phyloP scores from a whole-genome alignment of 352 stramenopile species.

The Pseudoperonospora humuli region DNA sequence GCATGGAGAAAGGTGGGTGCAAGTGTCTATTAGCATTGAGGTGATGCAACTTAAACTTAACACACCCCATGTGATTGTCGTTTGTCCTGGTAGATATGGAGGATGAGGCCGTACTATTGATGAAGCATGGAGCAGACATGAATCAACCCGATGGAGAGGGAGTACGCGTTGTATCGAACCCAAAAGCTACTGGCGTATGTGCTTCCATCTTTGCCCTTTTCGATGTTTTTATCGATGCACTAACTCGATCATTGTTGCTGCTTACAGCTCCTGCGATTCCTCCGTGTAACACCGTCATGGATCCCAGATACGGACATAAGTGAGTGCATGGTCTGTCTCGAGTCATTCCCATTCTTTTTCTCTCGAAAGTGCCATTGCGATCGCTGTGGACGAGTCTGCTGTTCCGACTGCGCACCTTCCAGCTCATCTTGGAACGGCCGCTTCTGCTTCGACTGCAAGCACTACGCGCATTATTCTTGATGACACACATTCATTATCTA shows the following conservation, averaged over 20 bases:
- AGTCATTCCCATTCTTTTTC: slow-evolving; percentile 66
- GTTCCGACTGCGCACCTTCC: slow-evolving; percentile 58
- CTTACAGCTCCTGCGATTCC: slow-evolving; percentile 41
- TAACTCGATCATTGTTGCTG: slow-evolving; percentile 6
- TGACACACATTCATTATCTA: too few species aligned
- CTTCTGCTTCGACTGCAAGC: slow-evolving; percentile 75
- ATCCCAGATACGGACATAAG: slow-evolving; percentile 49
- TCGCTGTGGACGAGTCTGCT: slow-evolving; percentile 69
- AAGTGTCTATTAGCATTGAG: too few species aligned
- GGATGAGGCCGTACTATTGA: slow-evolving; percentile 47
- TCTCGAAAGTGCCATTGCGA: slow-evolving; percentile 67
- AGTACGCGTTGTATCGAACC: slow-evolving; percentile 41
- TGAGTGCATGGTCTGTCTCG: slow-evolving; percentile 66
- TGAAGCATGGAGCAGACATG: slow-evolving; percentile 62
- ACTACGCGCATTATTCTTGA: slow-evolving; percentile 52
- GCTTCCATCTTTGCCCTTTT: neutral
- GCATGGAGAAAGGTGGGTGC: slow-evolving; percentile 57
- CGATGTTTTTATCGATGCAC: neutral
- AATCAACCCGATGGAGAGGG: slow-evolving; percentile 58
- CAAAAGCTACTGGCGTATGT: slow-evolving; percentile 57
- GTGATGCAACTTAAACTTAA: too few species aligned
- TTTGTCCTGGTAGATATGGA: slow-evolving; percentile 35
- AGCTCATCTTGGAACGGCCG: slow-evolving; percentile 64
- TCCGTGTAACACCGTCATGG: slow-evolving; percentile 50
- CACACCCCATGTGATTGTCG: too few species aligned